Evolutionary conservation across 345 rosid species (phyloP).

Genomic region (Ceriops zippeliana): DNA sequence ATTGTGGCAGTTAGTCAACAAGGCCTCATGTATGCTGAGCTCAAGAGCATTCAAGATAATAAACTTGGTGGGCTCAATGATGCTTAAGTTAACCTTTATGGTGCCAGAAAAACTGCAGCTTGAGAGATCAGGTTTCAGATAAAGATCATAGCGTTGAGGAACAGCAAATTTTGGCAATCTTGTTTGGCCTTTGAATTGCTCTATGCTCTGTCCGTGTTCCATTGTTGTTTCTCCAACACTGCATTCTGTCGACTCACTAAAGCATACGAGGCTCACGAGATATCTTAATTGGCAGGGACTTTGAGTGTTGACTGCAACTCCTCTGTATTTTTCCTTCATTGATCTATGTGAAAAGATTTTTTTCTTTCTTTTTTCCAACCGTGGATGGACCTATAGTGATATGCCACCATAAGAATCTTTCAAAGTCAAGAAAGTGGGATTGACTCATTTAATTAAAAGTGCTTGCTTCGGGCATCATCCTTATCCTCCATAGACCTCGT

Average conservation of each 20-base stretch:
- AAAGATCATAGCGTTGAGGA: conserved; percentile 24
- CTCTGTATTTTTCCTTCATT: no score
- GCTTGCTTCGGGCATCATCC: no score
- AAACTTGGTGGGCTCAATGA: conserved; percentile 29
- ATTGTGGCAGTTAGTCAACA: conserved; percentile 28
- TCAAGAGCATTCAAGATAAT: conserved; percentile 41
- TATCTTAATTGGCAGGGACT: no score
- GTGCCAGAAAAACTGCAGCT: conserved; percentile 36
- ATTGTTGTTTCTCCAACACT: not conserved
- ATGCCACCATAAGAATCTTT: no score
- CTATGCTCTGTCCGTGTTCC: conserved; percentile 8
- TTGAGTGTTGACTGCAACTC: no score
- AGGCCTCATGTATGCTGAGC: conserved; percentile 28
- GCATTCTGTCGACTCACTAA: not conserved
- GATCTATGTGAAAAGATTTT: no score
- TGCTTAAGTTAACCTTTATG: conserved; percentile 16
- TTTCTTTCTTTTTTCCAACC: no score
- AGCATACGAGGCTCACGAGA: no score
- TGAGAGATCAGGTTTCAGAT: conserved; percentile 26
- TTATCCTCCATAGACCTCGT: no score
- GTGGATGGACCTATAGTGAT: no score
- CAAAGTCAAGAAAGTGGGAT: no score
- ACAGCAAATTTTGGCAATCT: conserved; percentile 28
- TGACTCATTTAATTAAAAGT: no score
- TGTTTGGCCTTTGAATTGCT: conserved; percentile 33